Evolutionary conservation across 768 basidiomycete species (phyloP).

Genomic region (Nidularia sp.): DNA sequence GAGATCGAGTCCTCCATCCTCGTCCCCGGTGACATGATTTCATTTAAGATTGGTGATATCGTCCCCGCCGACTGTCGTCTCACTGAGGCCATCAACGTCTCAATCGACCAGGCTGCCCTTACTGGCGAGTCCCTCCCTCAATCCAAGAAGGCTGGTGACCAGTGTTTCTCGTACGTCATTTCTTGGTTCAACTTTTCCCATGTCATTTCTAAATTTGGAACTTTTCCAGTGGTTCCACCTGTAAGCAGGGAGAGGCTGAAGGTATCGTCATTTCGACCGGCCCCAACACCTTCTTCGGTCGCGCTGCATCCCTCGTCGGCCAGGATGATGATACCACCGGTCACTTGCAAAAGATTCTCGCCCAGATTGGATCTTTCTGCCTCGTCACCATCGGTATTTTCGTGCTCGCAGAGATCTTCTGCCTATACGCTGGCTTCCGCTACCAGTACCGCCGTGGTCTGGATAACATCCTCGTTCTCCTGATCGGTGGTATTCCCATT

Average conservation of each 20-base stretch:
- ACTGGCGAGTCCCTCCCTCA: constrained; percentile 96
- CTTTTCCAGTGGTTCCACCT: constrained; percentile 83
- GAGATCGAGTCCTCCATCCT: constrained; percentile 90
- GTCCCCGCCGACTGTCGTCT: constrained; percentile 98
- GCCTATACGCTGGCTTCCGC: constrained; percentile 89
- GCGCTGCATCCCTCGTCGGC: constrained; percentile 95
- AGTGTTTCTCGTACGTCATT: constrained; percentile 92
- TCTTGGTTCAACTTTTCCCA: constrained; percentile 1
- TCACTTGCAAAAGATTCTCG: constrained; percentile 98
- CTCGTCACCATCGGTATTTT: constrained; percentile 94
- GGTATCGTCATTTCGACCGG: constrained; percentile 98
- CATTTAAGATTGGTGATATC: constrained; percentile 99
- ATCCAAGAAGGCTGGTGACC: constrained; percentile 88
- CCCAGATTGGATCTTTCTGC: constrained; percentile 97
- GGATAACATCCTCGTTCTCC: constrained; percentile 94
- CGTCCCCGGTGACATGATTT: constrained; percentile 93
- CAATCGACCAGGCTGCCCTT: constrained; percentile 96
- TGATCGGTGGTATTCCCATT: constrained; percentile 99
- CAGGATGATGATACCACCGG: constrained; percentile 97
- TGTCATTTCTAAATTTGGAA: constrained; percentile 3
- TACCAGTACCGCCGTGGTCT: constrained; percentile 93
- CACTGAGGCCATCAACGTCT: constrained; percentile 94
- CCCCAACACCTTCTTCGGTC: constrained; percentile 98
- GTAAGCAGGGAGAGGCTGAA: constrained; percentile 99
- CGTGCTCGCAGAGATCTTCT: constrained; percentile 89